Percentiles rank a stretch among this genome's conserved stretches.
These are phyloP conservation scores for Yamadazyma paraphyllophila DNA, from an alignment of 805 yeast species.

Conservation along the genomic window DNA sequence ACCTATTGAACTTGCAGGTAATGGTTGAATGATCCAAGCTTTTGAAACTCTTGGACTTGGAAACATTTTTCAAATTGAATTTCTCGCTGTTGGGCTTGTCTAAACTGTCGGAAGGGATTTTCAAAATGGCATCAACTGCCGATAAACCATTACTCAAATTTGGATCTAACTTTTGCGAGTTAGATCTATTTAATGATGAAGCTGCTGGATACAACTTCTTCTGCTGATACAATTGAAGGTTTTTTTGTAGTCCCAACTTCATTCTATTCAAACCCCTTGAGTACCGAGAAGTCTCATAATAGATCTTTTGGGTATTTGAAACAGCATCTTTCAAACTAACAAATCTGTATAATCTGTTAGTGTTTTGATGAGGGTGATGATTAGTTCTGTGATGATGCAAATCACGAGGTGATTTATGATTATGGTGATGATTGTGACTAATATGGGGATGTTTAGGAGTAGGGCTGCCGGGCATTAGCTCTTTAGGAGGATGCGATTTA, in stretches of 20 bases:
- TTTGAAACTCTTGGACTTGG: neutral
- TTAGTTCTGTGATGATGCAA: neutral
- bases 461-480: neutral
- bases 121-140: slow-evolving; percentile 19
- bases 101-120: slow-evolving; percentile 15
- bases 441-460: neutral
- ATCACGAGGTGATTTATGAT: slow-evolving; percentile 6
- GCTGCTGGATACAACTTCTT: slow-evolving; percentile 1
- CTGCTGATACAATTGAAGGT: slow-evolving; percentile 5
- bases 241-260: slow-evolving; percentile 25
- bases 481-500: neutral
- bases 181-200: neutral
- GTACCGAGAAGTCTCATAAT: slow-evolving; percentile 23
- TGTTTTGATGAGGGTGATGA: slow-evolving; percentile 6
- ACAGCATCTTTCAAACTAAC: slow-evolving; percentile 32
- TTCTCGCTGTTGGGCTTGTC: slow-evolving; percentile 1
- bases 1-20: neutral
- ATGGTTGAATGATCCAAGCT: neutral
- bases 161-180: slow-evolving; percentile 3
- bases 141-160: slow-evolving; percentile 9
- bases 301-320: slow-evolving; percentile 16
- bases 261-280: slow-evolving; percentile 35
- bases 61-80: neutral
- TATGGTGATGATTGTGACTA: slow-evolving; percentile 12
- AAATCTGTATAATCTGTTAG: slow-evolving; percentile 22